Evolutionary conservation across 1,139 yeast species (phyloP), one percentile per base, ranked within the genome.

Genomic region (Diutina catenulata): DNA sequence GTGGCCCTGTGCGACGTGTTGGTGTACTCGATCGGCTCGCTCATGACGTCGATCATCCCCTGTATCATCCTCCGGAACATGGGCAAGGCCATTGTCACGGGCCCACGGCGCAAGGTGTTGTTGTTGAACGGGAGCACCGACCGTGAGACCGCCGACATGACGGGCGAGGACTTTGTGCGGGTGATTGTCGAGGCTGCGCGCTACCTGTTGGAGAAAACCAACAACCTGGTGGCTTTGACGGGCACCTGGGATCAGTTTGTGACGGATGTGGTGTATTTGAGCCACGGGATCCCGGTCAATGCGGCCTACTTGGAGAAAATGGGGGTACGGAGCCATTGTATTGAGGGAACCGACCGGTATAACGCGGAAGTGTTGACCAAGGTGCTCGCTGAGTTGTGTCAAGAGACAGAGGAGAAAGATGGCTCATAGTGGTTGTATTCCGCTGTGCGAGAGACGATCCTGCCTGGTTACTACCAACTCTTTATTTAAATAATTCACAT

Each of bases 11-110:
- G 82, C 0, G 72, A 78, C 37, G 68, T 72, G 11, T 57, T 87
- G 1, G 64, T 88, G 0, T 86, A 78, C 51, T 82, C 94, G 1
- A 81, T 88, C 42, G 96, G 96, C 1, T 82, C 94, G 3, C 60
- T 88, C 33, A 81, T 83, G 80, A 87, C 96, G 0, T 82, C 94
- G 41, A 74, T 82, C 7, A 60, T 84, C 2, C 96, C 96, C 0
- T 76, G 86, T 0, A 60, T 86, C 3, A 71, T 84, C 9, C 59
- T 84, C 5, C 75, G 75, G 41, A 94, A 94, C 1, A 70, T 84
- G 18, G 93, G 88, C 0, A 67, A 64, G 35, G 75, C 82, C 1
- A 64, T 67, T 35, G 61, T 64, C n/a, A 49, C 45, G 13, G 58
- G 68, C 65, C 33, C 47, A 20, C 13, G 16, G 4, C 41, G 43